Conservation (phyloP, 192 early-diverging fungal species). For the Mortierella antarctica region DNA sequence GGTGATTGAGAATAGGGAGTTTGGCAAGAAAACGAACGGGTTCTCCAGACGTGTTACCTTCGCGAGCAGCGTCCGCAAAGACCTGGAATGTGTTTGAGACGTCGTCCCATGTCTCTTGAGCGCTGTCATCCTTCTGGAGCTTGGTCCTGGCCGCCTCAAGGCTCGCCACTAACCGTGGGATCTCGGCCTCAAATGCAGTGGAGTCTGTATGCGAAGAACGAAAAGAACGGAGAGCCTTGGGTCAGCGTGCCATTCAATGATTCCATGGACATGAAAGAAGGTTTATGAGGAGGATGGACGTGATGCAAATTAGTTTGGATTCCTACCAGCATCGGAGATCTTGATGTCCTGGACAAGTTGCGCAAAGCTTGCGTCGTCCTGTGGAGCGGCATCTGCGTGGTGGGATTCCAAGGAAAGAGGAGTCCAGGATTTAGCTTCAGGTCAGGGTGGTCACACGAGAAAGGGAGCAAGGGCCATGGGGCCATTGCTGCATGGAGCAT, state of each 20-base stretch:
- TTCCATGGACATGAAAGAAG: background rate
- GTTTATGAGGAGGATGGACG: background rate
- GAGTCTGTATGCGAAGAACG: constrained; percentile 5
- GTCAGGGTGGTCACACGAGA: background rate
- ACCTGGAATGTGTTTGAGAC: constrained; percentile 42
- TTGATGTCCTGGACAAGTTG: constrained; percentile 36
- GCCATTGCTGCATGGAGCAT: background rate
- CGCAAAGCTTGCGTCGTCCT: constrained; percentile 25
- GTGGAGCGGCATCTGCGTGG: constrained; percentile 14
- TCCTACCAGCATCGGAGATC: constrained; percentile 6
- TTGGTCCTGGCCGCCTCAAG: constrained; percentile 27
- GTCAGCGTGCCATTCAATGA: no score
- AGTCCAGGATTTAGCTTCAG: background rate
- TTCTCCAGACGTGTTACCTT: constrained; percentile 22
- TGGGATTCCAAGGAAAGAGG: background rate
- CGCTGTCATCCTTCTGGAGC: constrained; percentile 4
- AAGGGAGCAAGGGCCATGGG: background rate
- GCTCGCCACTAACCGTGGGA: constrained; percentile 14
- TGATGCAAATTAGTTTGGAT: no score
- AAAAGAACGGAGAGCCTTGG: background rate
- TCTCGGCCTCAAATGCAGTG: constrained; percentile 7
- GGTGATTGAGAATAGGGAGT: background rate
- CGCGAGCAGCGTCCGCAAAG: constrained; percentile 50
- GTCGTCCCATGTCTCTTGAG: constrained; percentile 36
- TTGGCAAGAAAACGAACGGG: background rate